phyloP scores from a whole-genome alignment of 257 asterid genomes.

The Phtheirospermum japonicum region DNA sequence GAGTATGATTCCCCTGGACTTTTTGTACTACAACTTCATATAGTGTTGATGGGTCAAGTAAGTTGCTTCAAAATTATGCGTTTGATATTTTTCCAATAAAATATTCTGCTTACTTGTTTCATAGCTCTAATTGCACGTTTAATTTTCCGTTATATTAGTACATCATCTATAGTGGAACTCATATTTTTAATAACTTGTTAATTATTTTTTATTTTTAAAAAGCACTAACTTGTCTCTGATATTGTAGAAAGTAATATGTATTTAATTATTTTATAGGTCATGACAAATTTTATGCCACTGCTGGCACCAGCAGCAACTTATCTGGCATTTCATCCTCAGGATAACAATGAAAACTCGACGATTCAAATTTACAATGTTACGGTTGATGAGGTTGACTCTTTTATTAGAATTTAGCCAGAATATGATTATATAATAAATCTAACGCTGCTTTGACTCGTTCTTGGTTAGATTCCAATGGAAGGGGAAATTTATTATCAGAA shows the following conservation, averaged over 20 bases:
- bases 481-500: background rate
- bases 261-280: constrained; percentile 55
- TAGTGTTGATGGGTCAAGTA: constrained; percentile 97
- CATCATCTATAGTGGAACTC: background rate
- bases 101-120: constrained; percentile 2
- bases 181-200: constrained; percentile 5
- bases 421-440: constrained; percentile 1
- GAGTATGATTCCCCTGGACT: constrained; percentile 99
- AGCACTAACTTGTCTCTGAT: constrained; percentile 1
- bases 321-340: constrained; percentile 93
- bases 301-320: constrained; percentile 98
- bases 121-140: constrained; percentile 4
- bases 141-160: background rate
- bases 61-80: constrained; percentile 43
- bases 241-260: constrained; percentile 27
- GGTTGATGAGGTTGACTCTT: constrained; percentile 76
- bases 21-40: constrained; percentile 95
- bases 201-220: background rate
- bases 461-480: constrained; percentile 4
- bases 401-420: background rate
- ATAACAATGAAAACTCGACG: constrained; percentile 87
- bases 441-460: constrained; percentile 17
- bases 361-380: constrained; percentile 86
- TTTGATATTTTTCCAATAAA: constrained; percentile 18
- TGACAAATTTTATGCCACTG: constrained; percentile 99